Percentiles rank a stretch among this genome's conserved stretches.
phyloP scores from a whole-genome alignment of 2,329 filamentous ascomycete genomes.

The Teratosphaeria nubilosa region DNA sequence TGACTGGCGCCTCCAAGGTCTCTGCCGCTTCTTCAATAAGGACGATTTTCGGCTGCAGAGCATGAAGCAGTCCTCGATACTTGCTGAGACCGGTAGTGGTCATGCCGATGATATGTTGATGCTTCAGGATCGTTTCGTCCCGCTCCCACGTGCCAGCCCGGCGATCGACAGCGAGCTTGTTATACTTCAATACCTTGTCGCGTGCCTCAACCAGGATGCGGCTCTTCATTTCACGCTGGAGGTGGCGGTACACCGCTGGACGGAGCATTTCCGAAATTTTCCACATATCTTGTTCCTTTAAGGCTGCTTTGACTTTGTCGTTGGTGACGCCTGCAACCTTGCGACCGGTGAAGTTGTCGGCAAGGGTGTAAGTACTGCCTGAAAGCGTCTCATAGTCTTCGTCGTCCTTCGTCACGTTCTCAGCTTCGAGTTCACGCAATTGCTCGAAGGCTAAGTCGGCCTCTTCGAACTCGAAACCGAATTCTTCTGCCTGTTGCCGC shows the following conservation, averaged over 20 bases:
- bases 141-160: conserved; percentile 50
- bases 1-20: conserved; percentile 55
- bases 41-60: conserved; percentile 55
- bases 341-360: conserved; percentile 31
- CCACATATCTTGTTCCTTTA: conserved; percentile 47
- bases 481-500: conserved; percentile 38
- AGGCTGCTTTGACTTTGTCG: conserved; percentile 26
- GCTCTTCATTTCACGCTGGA: conserved; percentile 48
- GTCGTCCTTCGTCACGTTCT: conserved; percentile 37
- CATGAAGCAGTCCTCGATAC: conserved; percentile 60
- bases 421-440: conserved; percentile 50
- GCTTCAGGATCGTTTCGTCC: conserved; percentile 51
- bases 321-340: conserved; percentile 19
- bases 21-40: conserved; percentile 76
- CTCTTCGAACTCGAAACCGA: conserved; percentile 48
- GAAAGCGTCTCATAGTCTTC: conserved; percentile 30
- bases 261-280: conserved; percentile 46
- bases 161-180: conserved; percentile 40
- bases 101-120: conserved; percentile 51
- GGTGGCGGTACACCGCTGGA: conserved; percentile 55
- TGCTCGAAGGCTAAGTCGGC: conserved; percentile 52
- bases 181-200: conserved; percentile 40
- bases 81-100: conserved; percentile 77
- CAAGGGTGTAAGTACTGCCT: conserved; percentile 23
- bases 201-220: conserved; percentile 40